Evolutionary conservation across 495 filamentous ascomycete species (phyloP).

Genomic region (Neurospora sp.): DNA sequence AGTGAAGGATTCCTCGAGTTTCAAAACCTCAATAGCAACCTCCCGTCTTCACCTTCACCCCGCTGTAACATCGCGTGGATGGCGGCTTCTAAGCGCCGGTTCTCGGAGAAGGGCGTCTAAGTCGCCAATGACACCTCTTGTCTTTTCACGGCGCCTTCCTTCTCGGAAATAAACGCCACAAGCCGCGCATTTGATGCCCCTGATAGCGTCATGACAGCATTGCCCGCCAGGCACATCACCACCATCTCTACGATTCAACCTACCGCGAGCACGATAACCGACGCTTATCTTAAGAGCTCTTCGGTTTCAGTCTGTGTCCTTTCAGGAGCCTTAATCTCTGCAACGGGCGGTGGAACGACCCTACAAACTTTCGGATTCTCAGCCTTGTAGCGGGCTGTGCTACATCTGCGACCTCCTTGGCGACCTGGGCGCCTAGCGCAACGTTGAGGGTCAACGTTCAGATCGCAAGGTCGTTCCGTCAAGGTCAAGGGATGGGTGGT

Average conservation of each 20-base stretch:
- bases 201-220: background rate
- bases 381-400: background rate
- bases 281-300: background rate
- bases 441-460: background rate
- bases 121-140: background rate
- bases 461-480: background rate
- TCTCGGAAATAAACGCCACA: background rate
- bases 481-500: background rate
- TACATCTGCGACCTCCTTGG: background rate
- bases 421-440: background rate
- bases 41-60: background rate
- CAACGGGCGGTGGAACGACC: background rate
- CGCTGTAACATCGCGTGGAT: background rate
- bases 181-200: background rate
- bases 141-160: background rate
- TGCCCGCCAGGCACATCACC: background rate
- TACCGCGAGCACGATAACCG: background rate
- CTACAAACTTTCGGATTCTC: background rate
- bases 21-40: background rate
- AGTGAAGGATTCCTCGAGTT: background rate
- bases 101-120: background rate
- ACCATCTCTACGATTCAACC: background rate
- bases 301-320: background rate
- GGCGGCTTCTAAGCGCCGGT: background rate
- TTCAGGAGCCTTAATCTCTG: background rate